Evolutionary conservation across 805 yeast genomes (phyloP).

Genomic region (Clavispora vitiphila): DNA sequence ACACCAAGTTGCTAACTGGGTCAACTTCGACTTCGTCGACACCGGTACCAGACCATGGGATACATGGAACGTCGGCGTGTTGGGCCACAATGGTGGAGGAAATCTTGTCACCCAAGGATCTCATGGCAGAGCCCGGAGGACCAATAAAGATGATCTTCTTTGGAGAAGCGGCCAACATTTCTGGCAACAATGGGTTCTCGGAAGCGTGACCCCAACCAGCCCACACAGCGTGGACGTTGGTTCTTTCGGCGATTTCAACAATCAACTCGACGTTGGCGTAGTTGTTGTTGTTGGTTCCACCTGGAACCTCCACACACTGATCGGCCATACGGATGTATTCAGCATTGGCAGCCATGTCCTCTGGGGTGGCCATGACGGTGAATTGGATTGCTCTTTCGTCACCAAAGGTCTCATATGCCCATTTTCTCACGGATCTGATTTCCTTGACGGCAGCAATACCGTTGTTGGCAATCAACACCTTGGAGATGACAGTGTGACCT

Average conservation of each 20-base stretch:
- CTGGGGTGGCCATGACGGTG: conserved; percentile 99
- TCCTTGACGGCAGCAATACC: conserved; percentile 99
- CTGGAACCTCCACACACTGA: conserved; percentile 96
- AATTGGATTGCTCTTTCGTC: conserved; percentile 90
- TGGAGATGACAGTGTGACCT: conserved; percentile 93
- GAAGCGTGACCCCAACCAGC: conserved; percentile 99
- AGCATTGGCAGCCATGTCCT: conserved; percentile 92
- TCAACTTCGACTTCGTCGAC: conserved; percentile 78
- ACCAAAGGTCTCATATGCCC: conserved; percentile 99
- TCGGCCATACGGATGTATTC: conserved; percentile 99
- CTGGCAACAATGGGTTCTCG: conserved; percentile 96
- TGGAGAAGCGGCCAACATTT: conserved; percentile 87
- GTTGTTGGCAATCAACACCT: conserved; percentile 90
- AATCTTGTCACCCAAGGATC: conserved; percentile 98
- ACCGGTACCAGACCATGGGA: conserved; percentile 99
- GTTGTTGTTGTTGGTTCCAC: conserved; percentile 98
- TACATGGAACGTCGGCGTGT: conserved; percentile 97
- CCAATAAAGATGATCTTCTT: conserved; percentile 91
- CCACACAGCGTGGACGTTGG: conserved; percentile 98
- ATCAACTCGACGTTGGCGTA: conserved; percentile 97
- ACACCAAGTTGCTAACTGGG: conserved; percentile 66
- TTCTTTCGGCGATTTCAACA: conserved; percentile 95
- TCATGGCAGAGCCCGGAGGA: conserved; percentile 99
- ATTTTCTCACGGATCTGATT: conserved; percentile 93
- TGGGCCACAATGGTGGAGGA: conserved; percentile 98